Conservation (phyloP, 345 rosid genomes). For the Hypericum perforatum region DNA sequence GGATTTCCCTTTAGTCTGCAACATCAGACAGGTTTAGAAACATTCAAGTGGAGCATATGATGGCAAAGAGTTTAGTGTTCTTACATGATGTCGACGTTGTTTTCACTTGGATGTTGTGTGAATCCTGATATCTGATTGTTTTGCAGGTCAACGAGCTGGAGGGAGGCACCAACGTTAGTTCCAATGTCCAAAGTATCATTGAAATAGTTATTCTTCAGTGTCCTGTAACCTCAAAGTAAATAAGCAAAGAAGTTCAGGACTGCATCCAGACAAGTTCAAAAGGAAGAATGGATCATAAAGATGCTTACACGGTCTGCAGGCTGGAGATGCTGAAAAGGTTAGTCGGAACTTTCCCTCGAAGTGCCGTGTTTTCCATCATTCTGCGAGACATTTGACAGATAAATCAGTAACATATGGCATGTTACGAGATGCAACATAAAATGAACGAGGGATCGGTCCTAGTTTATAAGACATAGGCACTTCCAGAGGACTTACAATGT, state of each 20-base stretch:
- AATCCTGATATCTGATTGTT: slow-evolving; percentile 30
- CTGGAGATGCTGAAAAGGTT: slow-evolving; percentile 39
- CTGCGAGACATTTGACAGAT: slow-evolving; percentile 23
- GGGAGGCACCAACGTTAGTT: slow-evolving; percentile 25
- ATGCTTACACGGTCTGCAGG: slow-evolving; percentile 66
- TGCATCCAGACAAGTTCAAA: no score
- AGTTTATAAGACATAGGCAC: slow-evolving; percentile 14
- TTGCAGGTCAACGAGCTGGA: slow-evolving; percentile 50
- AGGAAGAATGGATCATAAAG: neutral
- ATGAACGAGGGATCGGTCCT: no score
- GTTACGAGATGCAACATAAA: neutral
- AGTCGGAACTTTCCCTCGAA: slow-evolving; percentile 48
- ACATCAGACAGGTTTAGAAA: slow-evolving; percentile 2
- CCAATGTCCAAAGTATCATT: slow-evolving; percentile 48
- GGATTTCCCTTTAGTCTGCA: slow-evolving; percentile 66
- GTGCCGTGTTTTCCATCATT: slow-evolving; percentile 40
- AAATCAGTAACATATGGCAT: neutral
- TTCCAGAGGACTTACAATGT: slow-evolving; percentile 72
- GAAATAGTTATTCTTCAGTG: slow-evolving; percentile 38
- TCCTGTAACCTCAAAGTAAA: slow-evolving; percentile 24
- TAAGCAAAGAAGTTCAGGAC: neutral
- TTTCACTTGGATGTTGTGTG: slow-evolving; percentile 6
- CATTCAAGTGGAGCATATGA: neutral
- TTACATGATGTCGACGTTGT: slow-evolving; percentile 37
- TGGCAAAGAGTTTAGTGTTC: slow-evolving; percentile 10